A percentile compares a stretch with the other conserved stretches of the same genome.
These are phyloP conservation scores for Diaporthe vexans DNA, from an alignment of 2,329 filamentous ascomycete genomes.

Conservation along the genomic window DNA sequence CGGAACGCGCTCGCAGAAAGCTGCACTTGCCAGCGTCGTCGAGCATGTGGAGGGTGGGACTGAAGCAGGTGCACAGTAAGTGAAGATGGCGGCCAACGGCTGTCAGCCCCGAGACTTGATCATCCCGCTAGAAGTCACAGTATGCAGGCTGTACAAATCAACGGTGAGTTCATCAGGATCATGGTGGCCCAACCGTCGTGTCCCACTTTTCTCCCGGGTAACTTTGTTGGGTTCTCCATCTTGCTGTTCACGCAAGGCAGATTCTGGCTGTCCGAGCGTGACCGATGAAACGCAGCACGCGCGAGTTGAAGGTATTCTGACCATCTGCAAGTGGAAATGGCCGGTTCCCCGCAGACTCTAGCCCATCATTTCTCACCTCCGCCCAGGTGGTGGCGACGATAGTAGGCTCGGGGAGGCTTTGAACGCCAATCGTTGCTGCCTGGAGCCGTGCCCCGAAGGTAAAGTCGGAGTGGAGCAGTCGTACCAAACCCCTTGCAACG, in stretches of 20 bases:
- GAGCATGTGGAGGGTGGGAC: not conserved
- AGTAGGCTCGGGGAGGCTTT: not conserved
- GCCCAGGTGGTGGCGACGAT: not conserved
- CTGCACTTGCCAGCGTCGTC: not conserved
- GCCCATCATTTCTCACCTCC: not conserved
- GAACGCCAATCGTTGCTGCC: not conserved
- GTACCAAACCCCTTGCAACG: not conserved
- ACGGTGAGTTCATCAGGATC: not conserved
- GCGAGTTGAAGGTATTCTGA: not conserved
- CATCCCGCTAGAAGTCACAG: not conserved
- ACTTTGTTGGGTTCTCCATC: not conserved
- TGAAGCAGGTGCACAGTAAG: not conserved
- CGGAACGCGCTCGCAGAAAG: not conserved
- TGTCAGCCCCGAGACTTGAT: not conserved
- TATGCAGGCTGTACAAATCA: not conserved
- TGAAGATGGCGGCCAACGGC: not conserved
- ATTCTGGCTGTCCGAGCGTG: not conserved
- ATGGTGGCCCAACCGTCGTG: not conserved
- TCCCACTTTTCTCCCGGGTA: not conserved
- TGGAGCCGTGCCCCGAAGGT: not conserved
- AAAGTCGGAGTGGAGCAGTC: conserved; percentile 8
- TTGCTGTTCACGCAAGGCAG: not conserved
- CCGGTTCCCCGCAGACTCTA: not conserved
- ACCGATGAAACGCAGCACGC: not conserved
- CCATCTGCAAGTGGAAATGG: not conserved